phyloP scores from a whole-genome alignment of 1,139 yeast genomes.

The Pichia sp. region DNA sequence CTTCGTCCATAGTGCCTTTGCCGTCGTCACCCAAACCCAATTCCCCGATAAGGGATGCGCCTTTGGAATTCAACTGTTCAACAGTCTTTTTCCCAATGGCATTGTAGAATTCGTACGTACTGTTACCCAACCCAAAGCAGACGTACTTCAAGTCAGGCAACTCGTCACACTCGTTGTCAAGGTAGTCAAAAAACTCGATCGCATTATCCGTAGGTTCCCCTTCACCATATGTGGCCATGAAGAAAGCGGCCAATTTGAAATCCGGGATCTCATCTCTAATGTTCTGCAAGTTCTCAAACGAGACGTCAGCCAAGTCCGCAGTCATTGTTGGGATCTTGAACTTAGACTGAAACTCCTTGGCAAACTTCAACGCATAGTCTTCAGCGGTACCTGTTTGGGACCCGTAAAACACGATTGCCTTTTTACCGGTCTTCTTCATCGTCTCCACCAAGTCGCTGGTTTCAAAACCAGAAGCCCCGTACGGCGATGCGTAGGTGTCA shows the following conservation, averaged over 20 bases:
- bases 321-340: slow-evolving; percentile 81
- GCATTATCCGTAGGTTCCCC: slow-evolving; percentile 98
- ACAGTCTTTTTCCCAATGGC: slow-evolving; percentile 68
- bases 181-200: slow-evolving; percentile 60
- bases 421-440: slow-evolving; percentile 62
- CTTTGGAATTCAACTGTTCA: slow-evolving; percentile 50
- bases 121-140: slow-evolving; percentile 87
- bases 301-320: slow-evolving; percentile 82
- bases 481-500: slow-evolving; percentile 31
- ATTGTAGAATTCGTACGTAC: slow-evolving; percentile 87
- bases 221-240: slow-evolving; percentile 94
- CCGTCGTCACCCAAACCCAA: slow-evolving; percentile 96
- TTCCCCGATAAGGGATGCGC: slow-evolving; percentile 67
- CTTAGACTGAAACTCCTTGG: slow-evolving; percentile 80
- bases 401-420: slow-evolving; percentile 78
- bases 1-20: slow-evolving; percentile 91
- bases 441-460: slow-evolving; percentile 64
- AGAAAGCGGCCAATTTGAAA: slow-evolving; percentile 56
- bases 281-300: slow-evolving; percentile 67
- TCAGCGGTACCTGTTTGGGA: slow-evolving; percentile 99
- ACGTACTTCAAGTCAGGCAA: slow-evolving; percentile 63
- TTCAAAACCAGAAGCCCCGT: slow-evolving; percentile 14
- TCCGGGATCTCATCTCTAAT: slow-evolving; percentile 41
- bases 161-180: slow-evolving; percentile 56
- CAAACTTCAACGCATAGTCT: slow-evolving; percentile 86